Conservation (phyloP, 2,329 filamentous ascomycete species). For the Epichloe bromicola region DNA sequence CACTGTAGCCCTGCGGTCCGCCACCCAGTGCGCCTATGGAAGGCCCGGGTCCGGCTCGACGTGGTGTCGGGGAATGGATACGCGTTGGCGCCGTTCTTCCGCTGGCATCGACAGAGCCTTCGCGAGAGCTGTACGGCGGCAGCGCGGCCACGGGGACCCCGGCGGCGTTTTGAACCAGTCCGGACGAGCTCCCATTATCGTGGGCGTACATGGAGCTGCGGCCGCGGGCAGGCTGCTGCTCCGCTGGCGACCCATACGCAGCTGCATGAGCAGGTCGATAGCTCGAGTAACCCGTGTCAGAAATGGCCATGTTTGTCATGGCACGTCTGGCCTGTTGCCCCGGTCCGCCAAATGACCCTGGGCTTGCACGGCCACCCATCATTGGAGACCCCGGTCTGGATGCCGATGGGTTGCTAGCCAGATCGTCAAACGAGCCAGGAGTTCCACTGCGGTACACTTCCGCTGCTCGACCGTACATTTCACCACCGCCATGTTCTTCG, state of each 20-base stretch:
- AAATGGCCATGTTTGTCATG: constrained; percentile 7
- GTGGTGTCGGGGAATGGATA: constrained; percentile 8
- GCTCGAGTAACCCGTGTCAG: constrained; percentile 15
- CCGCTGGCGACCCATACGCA: constrained; percentile 5
- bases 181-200: constrained; percentile 39
- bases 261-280: constrained; percentile 11
- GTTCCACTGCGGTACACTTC: constrained; percentile 51
- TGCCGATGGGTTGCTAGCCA: constrained; percentile 23
- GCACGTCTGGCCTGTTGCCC: constrained; percentile 15
- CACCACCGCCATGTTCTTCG: constrained; percentile 71
- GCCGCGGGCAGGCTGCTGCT: constrained; percentile 17
- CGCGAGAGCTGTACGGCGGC: constrained; percentile 10
- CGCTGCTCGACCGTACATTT: constrained; percentile 45
- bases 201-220: constrained; percentile 37
- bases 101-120: constrained; percentile 11
- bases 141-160: constrained; percentile 32
- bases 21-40: constrained; percentile 41
- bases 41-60: constrained; percentile 20
- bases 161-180: constrained; percentile 40
- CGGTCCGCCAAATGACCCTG: constrained; percentile 21
- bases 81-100: constrained; percentile 13
- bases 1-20: constrained; percentile 46
- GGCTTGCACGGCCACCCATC: constrained; percentile 10
- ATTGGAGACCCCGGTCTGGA: constrained; percentile 40
- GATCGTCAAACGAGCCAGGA: constrained; percentile 37